Percentiles rank a stretch among this genome's conserved stretches.
phyloP scores from a whole-genome alignment of 495 filamentous ascomycete genomes.

The Barbatosphaeria neglecta region DNA sequence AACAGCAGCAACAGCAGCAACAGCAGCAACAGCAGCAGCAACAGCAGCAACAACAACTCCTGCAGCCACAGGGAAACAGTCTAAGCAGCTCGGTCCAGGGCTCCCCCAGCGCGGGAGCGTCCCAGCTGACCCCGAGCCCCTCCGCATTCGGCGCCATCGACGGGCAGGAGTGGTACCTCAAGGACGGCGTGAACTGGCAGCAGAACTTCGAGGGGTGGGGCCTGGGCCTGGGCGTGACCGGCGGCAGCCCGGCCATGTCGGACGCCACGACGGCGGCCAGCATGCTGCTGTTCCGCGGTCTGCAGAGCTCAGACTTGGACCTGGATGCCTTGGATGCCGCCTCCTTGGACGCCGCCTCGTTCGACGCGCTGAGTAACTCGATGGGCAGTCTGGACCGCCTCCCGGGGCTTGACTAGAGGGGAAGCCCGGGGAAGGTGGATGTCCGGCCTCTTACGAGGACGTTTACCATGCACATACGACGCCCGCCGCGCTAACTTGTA shows the following conservation, averaged over 20 bases:
- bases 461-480: too few relatives aligned
- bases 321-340: too few relatives aligned
- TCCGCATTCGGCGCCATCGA: slow-evolving; percentile 24
- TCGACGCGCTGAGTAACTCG: slow-evolving; percentile 9
- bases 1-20: too few relatives aligned
- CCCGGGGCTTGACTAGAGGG: slow-evolving; percentile 14
- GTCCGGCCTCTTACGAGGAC: not conserved
- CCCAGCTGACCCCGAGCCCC: slow-evolving; percentile 10
- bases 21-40: too few relatives aligned
- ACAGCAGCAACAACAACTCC: not conserved
- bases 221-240: slow-evolving; percentile 4
- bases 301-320: slow-evolving; percentile 1
- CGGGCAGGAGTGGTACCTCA: slow-evolving; percentile 39
- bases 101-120: not conserved
- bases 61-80: not conserved
- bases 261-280: not conserved
- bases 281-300: slow-evolving; percentile 20
- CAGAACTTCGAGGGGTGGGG: slow-evolving; percentile 34
- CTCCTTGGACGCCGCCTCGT: too few relatives aligned
- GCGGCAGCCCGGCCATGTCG: not conserved
- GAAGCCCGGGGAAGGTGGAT: not conserved
- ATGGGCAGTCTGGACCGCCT: slow-evolving; percentile 17
- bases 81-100: not conserved
- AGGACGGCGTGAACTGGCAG: slow-evolving; percentile 38
- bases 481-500: too few relatives aligned